Evolutionary conservation across 2,329 filamentous ascomycete species (phyloP), one percentile per base, ranked within the genome.

Genomic region (Raffaelea deltoideospora): DNA sequence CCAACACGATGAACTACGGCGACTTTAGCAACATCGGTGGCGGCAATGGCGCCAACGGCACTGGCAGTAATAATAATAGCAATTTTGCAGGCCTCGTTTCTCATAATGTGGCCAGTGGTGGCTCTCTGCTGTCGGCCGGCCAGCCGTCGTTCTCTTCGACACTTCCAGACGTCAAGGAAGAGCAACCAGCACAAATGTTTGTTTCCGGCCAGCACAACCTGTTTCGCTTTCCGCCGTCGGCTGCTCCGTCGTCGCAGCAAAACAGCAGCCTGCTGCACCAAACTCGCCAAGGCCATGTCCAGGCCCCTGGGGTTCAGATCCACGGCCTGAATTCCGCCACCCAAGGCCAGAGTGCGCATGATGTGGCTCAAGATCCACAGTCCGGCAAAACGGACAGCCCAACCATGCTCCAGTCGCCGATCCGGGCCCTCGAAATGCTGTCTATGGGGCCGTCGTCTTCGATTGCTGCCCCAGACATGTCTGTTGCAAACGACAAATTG

Each of bases 321-420:
- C 27, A 29, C 27, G 27, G 14, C 27, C 7, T 15, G 14, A 26
- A 26, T 15, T 15, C 6, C 27, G 14, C 6, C 27, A 15, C 9
- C 27, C 27, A 29, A 6, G 27, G 17, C 27, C 27, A 29, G 5
- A 15, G 17, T 6, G 7, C 14, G n/a, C n/a, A n/a, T n/a, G n/a
- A n/a, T n/a, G n/a, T n/a, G n/a, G n/a, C n/a, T n/a, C n/a, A n/a
- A n/a, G n/a, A n/a, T n/a, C n/a, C n/a, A n/a, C n/a, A n/a, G n/a
- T n/a, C n/a, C 42, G 48, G 21, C 45, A 52, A 31, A 47, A 50
- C 44, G 50, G 50, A 46, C 5, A 43, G 36, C 20, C 43, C 49
- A 19, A 35, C 44, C n/a, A 37, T 44, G 7, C 38, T 48, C 3
- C 49, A 49, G 22, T 41, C 47, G 14, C 40, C 53, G 17, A 47